Percentiles rank a stretch among this genome's conserved stretches.
Conservation (phyloP, 2,329 filamentous ascomycete species). For the Alternaria sp. region DNA sequence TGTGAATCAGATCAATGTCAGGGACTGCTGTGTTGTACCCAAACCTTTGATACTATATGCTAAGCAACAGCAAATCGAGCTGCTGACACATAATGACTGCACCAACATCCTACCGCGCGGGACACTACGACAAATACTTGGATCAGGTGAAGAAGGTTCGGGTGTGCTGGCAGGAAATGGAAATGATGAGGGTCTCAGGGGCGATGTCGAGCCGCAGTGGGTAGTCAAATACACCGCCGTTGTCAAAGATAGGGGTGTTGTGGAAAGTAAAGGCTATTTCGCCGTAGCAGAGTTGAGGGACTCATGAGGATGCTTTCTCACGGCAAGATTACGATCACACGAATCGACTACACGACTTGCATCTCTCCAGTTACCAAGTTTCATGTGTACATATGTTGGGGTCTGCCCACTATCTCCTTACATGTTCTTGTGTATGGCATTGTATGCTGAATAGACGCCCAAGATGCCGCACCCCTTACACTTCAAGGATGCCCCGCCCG, state of each 20-base stretch:
- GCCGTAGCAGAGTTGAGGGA: conserved; percentile 75
- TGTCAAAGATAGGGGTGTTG: conserved; percentile 89
- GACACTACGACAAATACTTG: conserved; percentile 83
- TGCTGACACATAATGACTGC: conserved; percentile 93
- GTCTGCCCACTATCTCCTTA: neutral
- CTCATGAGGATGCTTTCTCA: conserved; percentile 3
- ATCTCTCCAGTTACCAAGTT: neutral
- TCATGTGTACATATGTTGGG: neutral
- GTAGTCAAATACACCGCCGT: conserved; percentile 98
- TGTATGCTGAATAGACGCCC: neutral
- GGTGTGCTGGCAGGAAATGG: conserved; percentile 74
- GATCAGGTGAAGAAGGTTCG: conserved; percentile 74
- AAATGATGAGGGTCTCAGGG: conserved; percentile 68
- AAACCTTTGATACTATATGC: conserved; percentile 85
- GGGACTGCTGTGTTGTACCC: conserved; percentile 95
- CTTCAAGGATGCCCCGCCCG: neutral
- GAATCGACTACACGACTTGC: neutral
- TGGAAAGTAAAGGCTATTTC: conserved; percentile 99
- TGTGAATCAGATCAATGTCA: conserved; percentile 95
- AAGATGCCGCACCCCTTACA: neutral
- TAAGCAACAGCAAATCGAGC: conserved; percentile 81
- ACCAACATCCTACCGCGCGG: conserved; percentile 88
- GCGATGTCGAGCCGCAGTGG: conserved; percentile 88
- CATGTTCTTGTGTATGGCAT: neutral
- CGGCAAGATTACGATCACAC: neutral